These are phyloP conservation scores for Alloteropsis semialata DNA, from an alignment of 176 grass and related monocot species.

Conservation along the genomic window DNA sequence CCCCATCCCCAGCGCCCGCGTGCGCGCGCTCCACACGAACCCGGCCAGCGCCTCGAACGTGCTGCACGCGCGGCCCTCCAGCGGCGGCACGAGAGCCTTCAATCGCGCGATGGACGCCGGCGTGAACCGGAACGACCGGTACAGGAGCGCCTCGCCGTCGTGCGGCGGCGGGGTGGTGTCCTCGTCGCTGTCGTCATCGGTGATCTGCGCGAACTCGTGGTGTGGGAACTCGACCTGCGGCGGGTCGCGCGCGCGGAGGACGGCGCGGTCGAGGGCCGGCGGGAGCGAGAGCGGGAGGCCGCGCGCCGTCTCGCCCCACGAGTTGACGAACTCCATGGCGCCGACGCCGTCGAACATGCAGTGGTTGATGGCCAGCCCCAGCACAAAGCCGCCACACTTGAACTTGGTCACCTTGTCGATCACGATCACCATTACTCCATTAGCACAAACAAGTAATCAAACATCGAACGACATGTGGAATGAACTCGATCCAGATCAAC, in stretches of 20 bases:
- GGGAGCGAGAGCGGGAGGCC: slow-evolving; percentile 34
- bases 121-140: slow-evolving; percentile 67
- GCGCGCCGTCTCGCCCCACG: slow-evolving; percentile 70
- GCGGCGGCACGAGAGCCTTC: slow-evolving; percentile 27
- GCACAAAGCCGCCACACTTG: slow-evolving; percentile 63
- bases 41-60: slow-evolving; percentile 64
- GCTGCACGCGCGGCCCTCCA: slow-evolving; percentile 31
- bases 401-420: slow-evolving; percentile 64
- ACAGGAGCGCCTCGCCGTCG: slow-evolving; percentile 35
- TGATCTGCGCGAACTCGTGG: slow-evolving; percentile 65
- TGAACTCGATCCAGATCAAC: neutral
- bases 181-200: neutral
- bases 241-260: slow-evolving; percentile 54
- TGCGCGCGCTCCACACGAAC: slow-evolving; percentile 67
- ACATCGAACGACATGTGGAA: neutral
- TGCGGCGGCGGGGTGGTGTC: neutral
- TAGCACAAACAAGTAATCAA: neutral
- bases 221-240: slow-evolving; percentile 49
- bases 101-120: slow-evolving; percentile 37
- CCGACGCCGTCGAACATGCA: slow-evolving; percentile 86
- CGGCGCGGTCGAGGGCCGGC: slow-evolving; percentile 49
- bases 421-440: neutral
- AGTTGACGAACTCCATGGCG: slow-evolving; percentile 87
- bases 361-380: slow-evolving; percentile 80
- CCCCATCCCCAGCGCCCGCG: slow-evolving; percentile 41